Conservation (phyloP, 805 yeast genomes). For the Metschnikowia santaceciliae region DNA sequence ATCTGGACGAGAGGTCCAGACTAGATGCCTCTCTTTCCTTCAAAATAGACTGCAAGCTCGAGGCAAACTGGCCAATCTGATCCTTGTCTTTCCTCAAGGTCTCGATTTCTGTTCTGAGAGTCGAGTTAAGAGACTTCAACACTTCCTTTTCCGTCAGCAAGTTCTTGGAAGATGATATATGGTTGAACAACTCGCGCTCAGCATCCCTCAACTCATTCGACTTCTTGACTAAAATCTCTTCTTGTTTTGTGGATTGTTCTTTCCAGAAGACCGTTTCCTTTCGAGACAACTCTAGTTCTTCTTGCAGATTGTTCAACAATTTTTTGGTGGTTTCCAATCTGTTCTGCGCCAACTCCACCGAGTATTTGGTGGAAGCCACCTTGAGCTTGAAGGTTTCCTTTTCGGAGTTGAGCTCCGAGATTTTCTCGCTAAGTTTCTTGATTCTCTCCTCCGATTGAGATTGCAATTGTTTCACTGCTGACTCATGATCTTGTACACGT, state of each 20-base stretch:
- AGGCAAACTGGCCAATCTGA: constrained; percentile 52
- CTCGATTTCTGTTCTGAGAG: constrained; percentile 50
- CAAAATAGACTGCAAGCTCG: constrained; percentile 57
- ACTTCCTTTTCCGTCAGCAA: constrained; percentile 53
- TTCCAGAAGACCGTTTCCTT: constrained; percentile 38
- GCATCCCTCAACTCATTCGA: constrained; percentile 53
- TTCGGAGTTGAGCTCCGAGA: constrained; percentile 23
- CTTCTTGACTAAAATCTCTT: constrained; percentile 25
- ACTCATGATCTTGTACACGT: constrained; percentile 37
- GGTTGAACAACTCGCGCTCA: constrained; percentile 42
- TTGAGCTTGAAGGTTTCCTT: constrained; percentile 45
- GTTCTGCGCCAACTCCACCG: constrained; percentile 49
- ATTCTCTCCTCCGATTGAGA: constrained; percentile 42
- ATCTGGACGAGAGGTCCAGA: constrained; percentile 46
- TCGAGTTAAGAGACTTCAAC: constrained; percentile 45
- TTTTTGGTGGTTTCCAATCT: constrained; percentile 44
- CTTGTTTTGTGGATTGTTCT: constrained; percentile 39
- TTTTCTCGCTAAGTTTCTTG: constrained; percentile 41
- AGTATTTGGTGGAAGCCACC: constrained; percentile 52
- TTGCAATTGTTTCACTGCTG: constrained; percentile 28
- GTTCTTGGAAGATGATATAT: constrained; percentile 44
- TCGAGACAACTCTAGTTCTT: constrained; percentile 26
- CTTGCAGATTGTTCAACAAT: constrained; percentile 25
- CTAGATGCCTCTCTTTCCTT: constrained; percentile 57
- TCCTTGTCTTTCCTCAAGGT: constrained; percentile 55